phyloP scores from a whole-genome alignment of 2,329 filamentous ascomycete genomes.

The Microsporum ferrugineum region DNA sequence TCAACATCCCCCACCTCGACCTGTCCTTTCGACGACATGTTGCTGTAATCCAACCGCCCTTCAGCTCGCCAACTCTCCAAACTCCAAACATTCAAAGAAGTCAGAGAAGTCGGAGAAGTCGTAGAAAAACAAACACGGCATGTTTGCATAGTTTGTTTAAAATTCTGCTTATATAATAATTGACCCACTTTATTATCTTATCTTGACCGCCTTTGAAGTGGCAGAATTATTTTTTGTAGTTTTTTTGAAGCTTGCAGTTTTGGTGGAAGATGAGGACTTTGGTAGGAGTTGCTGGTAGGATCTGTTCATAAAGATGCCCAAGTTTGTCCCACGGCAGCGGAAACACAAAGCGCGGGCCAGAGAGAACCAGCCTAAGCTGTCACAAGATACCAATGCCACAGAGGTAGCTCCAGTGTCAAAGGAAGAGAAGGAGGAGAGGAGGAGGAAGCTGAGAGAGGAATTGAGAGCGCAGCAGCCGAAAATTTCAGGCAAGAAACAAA shows the following conservation, averaged over 20 bases:
- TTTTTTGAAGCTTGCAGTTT: background rate
- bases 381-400: constrained; percentile 38
- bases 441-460: constrained; percentile 43
- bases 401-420: constrained; percentile 38
- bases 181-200: background rate
- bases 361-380: constrained; percentile 15
- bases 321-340: constrained; percentile 45
- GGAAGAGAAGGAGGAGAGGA: constrained; percentile 43
- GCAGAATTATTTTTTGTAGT: constrained; percentile 12
- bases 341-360: constrained; percentile 42
- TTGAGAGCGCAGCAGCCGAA: constrained; percentile 44
- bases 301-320: constrained; percentile 26
- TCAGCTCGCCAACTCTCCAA: background rate
- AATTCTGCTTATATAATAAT: background rate
- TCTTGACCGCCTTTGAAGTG: constrained; percentile 13
- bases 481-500: constrained; percentile 54
- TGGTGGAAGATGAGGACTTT: background rate
- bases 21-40: background rate
- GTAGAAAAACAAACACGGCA: background rate
- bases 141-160: constrained; percentile 1
- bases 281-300: background rate
- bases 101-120: background rate
- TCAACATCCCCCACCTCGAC: background rate
- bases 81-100: no score
- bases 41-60: background rate